Conservation (phyloP, 1,284 basidiomycete species). For the Ceratobasidium sp. region DNA sequence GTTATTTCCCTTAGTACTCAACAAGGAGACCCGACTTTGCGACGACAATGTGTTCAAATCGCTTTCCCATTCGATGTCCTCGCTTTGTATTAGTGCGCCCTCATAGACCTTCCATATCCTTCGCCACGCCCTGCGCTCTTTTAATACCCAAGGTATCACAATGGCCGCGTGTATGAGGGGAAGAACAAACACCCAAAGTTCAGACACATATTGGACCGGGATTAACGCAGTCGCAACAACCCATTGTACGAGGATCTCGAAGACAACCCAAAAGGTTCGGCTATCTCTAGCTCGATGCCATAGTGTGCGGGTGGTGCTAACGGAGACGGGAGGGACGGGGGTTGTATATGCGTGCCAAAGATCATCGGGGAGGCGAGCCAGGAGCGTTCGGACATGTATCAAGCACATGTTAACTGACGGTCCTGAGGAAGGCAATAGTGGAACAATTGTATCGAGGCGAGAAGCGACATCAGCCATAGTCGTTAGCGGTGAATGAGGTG, state of each 20-base stretch:
- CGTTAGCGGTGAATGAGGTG: slow-evolving; percentile 22
- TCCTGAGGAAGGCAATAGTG: slow-evolving; percentile 26
- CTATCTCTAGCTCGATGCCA: slow-evolving; percentile 34
- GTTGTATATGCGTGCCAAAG: slow-evolving; percentile 41
- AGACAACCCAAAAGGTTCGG: slow-evolving; percentile 24
- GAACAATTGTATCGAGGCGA: slow-evolving; percentile 28
- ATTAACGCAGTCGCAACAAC: slow-evolving; percentile 7
- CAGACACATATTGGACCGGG: slow-evolving; percentile 16
- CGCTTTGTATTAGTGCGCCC: slow-evolving; percentile 19
- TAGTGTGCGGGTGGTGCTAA: slow-evolving; percentile 16
- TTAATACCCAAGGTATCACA: slow-evolving; percentile 15
- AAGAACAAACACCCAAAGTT: slow-evolving; percentile 23
- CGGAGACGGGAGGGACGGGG: slow-evolving; percentile 2
- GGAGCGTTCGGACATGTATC: slow-evolving; percentile 19
- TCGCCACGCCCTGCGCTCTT: slow-evolving; percentile 34
- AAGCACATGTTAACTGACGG: neutral
- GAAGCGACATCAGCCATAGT: slow-evolving; percentile 27
- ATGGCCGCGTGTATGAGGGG: slow-evolving; percentile 12
- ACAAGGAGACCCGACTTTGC: slow-evolving; percentile 9
- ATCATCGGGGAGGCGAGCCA: slow-evolving; percentile 31
- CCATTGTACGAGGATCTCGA: slow-evolving; percentile 32
- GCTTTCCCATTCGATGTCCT: slow-evolving; percentile 1
- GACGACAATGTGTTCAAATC: neutral
- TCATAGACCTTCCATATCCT: slow-evolving; percentile 41
- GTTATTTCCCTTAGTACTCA: neutral